Conservation (phyloP, 2,329 filamentous ascomycete species). For the Exophiala lecanii-corni region DNA sequence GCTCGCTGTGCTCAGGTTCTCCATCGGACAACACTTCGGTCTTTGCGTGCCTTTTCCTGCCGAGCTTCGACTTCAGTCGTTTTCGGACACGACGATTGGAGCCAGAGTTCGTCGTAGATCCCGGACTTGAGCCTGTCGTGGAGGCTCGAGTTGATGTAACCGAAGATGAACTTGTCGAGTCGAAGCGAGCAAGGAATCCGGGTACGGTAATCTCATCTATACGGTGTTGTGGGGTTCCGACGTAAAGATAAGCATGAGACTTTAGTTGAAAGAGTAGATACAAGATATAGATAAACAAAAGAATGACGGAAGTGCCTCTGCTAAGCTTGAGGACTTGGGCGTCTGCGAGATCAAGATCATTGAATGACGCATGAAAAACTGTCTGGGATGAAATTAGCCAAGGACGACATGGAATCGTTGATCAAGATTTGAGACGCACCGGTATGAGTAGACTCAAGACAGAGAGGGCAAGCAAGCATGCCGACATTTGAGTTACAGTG, state of each 20-base stretch:
- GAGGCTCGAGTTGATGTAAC: conserved; percentile 33
- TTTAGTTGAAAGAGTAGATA: conserved; percentile 91
- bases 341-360: conserved; percentile 29
- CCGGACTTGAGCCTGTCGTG: conserved; percentile 11
- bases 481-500: conserved; percentile 83
- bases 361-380: conserved; percentile 64
- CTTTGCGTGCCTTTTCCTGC: conserved; percentile 25
- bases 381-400: conserved; percentile 42
- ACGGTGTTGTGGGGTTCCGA: conserved; percentile 24
- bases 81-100: conserved; percentile 48
- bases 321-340: conserved; percentile 23
- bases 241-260: conserved; percentile 73
- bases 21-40: conserved; percentile 58
- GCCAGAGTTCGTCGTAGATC: conserved; percentile 25
- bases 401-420: not conserved
- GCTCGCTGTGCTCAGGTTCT: conserved; percentile 37
- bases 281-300: conserved; percentile 75
- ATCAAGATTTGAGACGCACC: conserved; percentile 5
- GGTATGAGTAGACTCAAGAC: conserved; percentile 83
- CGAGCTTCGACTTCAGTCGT: conserved; percentile 36
- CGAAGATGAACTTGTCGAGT: conserved; percentile 43
- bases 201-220: conserved; percentile 58
- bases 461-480: conserved; percentile 71
- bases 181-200: conserved; percentile 54
- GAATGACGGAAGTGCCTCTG: conserved; percentile 62